Conservation (phyloP, 202 grass and related monocot species). For the Musa balbisiana region DNA sequence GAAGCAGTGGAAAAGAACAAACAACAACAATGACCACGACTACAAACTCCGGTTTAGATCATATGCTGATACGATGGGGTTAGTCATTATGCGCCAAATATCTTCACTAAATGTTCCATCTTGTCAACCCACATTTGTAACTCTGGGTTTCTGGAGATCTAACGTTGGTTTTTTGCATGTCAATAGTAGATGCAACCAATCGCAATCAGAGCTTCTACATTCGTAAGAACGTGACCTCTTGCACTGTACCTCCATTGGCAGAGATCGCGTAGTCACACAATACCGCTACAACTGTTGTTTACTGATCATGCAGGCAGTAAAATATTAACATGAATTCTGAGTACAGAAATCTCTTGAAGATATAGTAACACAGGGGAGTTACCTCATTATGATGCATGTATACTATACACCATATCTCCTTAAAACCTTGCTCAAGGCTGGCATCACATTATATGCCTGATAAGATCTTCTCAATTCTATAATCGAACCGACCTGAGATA, state of each 20-base stretch:
- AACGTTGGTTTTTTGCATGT: background rate
- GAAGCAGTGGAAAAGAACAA: too few relatives aligned
- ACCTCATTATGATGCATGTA: background rate
- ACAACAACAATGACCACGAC: too few relatives aligned
- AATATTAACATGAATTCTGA: too few relatives aligned
- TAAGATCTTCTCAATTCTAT: slow-evolving; percentile 96
- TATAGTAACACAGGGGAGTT: background rate
- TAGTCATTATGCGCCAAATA: too few relatives aligned
- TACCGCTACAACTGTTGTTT: background rate
- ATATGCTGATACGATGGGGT: too few relatives aligned
- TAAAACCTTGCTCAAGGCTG: slow-evolving; percentile 91
- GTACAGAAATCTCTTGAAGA: background rate
- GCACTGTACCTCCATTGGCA: background rate
- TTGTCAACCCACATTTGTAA: background rate
- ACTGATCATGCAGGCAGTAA: background rate
- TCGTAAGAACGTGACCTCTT: background rate
- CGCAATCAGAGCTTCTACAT: background rate
- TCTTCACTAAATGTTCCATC: background rate
- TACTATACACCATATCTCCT: slow-evolving; percentile 81
- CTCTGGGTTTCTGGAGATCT: background rate
- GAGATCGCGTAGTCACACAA: background rate
- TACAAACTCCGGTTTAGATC: too few relatives aligned
- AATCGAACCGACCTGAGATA: slow-evolving; percentile 87
- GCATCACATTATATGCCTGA: slow-evolving; percentile 99
- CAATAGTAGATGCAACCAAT: background rate